Evolutionary conservation across 192 early-diverging fungal genomes (phyloP).

Genomic region (Gaertneriomyces sp.): DNA sequence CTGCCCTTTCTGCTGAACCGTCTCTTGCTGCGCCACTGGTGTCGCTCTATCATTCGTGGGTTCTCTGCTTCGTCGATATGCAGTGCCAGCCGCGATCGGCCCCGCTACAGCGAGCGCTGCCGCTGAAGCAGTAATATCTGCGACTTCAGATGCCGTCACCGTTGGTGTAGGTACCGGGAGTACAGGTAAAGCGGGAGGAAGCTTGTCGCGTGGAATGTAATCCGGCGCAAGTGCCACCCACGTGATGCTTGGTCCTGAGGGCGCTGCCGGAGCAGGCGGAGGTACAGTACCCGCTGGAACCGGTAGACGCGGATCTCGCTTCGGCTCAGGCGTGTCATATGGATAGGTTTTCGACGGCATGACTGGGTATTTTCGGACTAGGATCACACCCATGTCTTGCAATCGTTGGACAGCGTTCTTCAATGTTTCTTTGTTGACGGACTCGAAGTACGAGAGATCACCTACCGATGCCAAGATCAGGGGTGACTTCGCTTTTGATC

Average conservation of each 20-base stretch:
- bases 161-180: constrained; percentile 25
- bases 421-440: constrained; percentile 79
- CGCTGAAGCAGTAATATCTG: constrained; percentile 2
- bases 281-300: constrained; percentile 14
- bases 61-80: constrained; percentile 2
- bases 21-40: background rate
- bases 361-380: constrained; percentile 39
- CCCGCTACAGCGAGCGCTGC: background rate
- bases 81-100: constrained; percentile 1
- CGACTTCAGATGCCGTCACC: background rate
- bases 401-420: constrained; percentile 72
- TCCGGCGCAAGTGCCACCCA: constrained; percentile 40
- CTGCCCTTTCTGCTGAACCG: constrained; percentile 5
- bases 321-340: constrained; percentile 5
- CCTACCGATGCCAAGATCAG: constrained; percentile 13
- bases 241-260: constrained; percentile 31
- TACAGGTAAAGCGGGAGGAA: constrained; percentile 6
- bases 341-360: constrained; percentile 16
- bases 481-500: too few species aligned
- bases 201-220: constrained; percentile 23
- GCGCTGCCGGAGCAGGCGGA: constrained; percentile 10
- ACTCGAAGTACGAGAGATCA: constrained; percentile 71
- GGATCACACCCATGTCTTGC: constrained; percentile 64
- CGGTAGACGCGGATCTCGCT: constrained; percentile 16
- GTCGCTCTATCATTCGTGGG: background rate